Percentiles rank a stretch among this genome's conserved stretches.
Conservation (phyloP, 345 rosid species). For the Erodium maritimum region DNA sequence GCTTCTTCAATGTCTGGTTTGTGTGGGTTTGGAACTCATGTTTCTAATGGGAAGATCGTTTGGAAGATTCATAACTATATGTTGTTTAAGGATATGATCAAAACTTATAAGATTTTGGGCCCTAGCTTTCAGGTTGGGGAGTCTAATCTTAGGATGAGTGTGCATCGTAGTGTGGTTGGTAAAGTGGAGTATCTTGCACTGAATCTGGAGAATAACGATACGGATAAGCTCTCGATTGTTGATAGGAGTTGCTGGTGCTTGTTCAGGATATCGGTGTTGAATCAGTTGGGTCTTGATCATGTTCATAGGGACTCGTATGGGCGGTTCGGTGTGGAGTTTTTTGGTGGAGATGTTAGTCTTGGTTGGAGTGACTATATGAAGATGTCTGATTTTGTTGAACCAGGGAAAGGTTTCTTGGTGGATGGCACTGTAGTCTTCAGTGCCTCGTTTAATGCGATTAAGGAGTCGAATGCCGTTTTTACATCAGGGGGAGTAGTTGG, state of each 20-base stretch:
- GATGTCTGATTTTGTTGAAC: conserved; percentile 9
- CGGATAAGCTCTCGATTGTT: neutral
- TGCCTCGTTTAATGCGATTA: conserved; percentile 7
- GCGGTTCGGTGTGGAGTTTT: conserved; percentile 1
- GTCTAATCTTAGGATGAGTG: conserved; percentile 3
- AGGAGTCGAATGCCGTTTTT: conserved; percentile 1
- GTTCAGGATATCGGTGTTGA: conserved; percentile 10
- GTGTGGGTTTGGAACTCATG: neutral
- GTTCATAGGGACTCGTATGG: conserved; percentile 9
- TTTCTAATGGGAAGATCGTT: conserved; percentile 8
- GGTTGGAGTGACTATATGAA: conserved; percentile 16
- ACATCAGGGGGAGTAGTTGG: neutral
- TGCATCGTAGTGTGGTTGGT: conserved; percentile 3
- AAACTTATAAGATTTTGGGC: conserved; percentile 9
- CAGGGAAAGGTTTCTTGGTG: conserved; percentile 7
- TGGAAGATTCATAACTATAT: conserved; percentile 11
- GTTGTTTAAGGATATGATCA: conserved; percentile 7
- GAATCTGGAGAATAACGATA: conserved; percentile 6
- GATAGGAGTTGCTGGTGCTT: conserved; percentile 13
- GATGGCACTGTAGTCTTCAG: conserved; percentile 8
- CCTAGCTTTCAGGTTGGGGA: conserved; percentile 10
- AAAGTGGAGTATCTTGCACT: conserved; percentile 7
- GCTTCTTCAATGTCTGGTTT: neutral
- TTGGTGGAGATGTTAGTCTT: conserved; percentile 3
- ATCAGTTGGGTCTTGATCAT: conserved; percentile 8